Conservation (phyloP, 441 rosid species). For the Erysimum cheiri region DNA sequence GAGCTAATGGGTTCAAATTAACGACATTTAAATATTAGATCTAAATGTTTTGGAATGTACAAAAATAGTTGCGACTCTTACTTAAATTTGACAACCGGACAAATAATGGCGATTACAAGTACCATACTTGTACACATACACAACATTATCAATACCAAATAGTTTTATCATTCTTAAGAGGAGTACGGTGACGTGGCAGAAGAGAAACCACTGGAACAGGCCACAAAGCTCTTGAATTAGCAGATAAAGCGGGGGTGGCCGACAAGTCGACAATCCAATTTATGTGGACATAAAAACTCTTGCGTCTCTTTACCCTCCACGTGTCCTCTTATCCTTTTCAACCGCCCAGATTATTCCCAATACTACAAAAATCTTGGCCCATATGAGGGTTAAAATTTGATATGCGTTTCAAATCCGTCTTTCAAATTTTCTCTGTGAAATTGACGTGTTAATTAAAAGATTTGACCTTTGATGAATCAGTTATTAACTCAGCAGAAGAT, state of each 20-base stretch:
- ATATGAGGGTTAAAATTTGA: slow-evolving; percentile 15
- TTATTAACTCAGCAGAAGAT: slow-evolving; percentile 1
- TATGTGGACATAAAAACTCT: slow-evolving; percentile 55
- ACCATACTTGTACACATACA: slow-evolving; percentile 36
- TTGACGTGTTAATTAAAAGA: slow-evolving; percentile 1
- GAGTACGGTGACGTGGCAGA: slow-evolving; percentile 36
- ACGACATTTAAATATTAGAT: neutral
- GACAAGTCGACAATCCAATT: slow-evolving; percentile 70
- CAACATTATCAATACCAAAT: slow-evolving; percentile 31
- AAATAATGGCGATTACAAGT: slow-evolving; percentile 32
- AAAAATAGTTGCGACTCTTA: neutral
- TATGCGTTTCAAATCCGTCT: slow-evolving; percentile 14
- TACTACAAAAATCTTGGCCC: slow-evolving; percentile 16
- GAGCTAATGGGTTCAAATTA: no score
- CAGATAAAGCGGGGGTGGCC: slow-evolving; percentile 76
- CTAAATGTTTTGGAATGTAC: neutral
- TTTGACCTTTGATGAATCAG: neutral
- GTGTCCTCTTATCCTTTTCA: slow-evolving; percentile 42
- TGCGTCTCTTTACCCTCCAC: slow-evolving; percentile 48
- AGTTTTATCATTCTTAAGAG: slow-evolving; percentile 10
- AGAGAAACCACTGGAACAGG: slow-evolving; percentile 34
- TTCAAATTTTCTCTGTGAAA: neutral
- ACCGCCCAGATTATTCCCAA: slow-evolving; percentile 34
- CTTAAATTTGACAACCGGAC: slow-evolving; percentile 20
- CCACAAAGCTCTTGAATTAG: slow-evolving; percentile 36